Base-by-base conservation (phyloP, 228 moss, liverwort and hornwort genomes). In the Sphagnum magellanicum region DNA sequence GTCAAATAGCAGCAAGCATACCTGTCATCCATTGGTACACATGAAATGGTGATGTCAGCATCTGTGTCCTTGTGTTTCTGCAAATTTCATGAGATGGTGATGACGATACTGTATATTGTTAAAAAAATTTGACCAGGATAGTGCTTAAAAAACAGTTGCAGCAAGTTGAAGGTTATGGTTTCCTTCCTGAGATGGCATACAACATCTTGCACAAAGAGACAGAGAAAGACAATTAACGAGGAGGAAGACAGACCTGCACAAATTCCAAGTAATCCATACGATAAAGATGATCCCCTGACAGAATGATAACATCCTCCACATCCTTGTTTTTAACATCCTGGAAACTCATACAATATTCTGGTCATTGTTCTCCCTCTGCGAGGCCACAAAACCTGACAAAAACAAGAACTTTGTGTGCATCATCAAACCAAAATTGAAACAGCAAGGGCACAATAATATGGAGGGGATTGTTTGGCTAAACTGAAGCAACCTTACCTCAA, bases 221-320 rank as follows among this genome's bases (percentile, higher is more conserved):
- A 59, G 12, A 59, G 59, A 59, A 11, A 11, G 12, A 59, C 12
- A 11, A 11, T 59, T 59, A 59, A 15, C 32, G 3, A 11, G 49
- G 17, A 50, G 50, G 15, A 13, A 12, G 4, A 63, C 62, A 32
- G 5, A 91, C 91, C 91, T 92, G 89, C 0, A 92, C 84, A 67
- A 90, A 92, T 15, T 88, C 84, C 76, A 89, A 69, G 73, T 92
- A 92, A 79, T 92, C 92, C 92, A 92, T 92, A n/a, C 92, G 90
- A 69, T 92, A 92, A 46, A 92, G 92, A 57, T 92, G 92, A 65
- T 92, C 92, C 46, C 92, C 92, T 4, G 92, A 92, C 62, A 92
- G 73, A 73, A 92, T 81, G 49, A 92, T 63, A 6, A 92, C 92
- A 66, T 92, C 88, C 74, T 92, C 92, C 0, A 92, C 79, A 8